Conservation (phyloP, 495 filamentous ascomycete species). For the Neohortaea acidophila region DNA sequence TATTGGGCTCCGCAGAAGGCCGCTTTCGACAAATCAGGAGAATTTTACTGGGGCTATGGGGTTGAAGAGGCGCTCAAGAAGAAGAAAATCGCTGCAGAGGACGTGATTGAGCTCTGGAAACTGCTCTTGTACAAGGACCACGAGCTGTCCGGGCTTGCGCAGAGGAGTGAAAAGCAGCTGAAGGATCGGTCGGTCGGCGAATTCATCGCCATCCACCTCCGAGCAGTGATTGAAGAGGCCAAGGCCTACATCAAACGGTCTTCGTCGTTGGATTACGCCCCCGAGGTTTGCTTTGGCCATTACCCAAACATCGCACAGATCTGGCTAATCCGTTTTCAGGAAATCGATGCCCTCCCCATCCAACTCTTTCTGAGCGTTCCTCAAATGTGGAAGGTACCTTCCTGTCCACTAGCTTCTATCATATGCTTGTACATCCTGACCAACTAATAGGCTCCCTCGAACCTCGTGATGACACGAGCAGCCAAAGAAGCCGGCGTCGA, state of each 20-base stretch:
- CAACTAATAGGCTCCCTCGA: background rate
- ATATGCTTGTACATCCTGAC: background rate
- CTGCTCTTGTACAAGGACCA: conserved; percentile 5
- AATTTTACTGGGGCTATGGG: conserved; percentile 6
- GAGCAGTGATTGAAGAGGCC: background rate
- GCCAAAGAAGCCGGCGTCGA: conserved; percentile 1
- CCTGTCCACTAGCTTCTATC: background rate
- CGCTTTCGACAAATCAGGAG: conserved; percentile 1
- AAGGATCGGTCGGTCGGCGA: background rate
- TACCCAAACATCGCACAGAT: too few species aligned
- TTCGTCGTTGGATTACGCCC: background rate
- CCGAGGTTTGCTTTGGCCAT: background rate
- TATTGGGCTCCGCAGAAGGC: conserved; percentile 1
- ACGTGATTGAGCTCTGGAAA: conserved; percentile 3
- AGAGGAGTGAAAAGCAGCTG: background rate
- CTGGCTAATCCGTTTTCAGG: too few species aligned
- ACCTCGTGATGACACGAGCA: background rate
- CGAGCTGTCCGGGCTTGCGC: background rate
- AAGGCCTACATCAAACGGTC: background rate
- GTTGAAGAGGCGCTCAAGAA: conserved; percentile 1
- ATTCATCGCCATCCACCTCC: background rate
- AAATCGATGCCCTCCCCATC: conserved; percentile 1
- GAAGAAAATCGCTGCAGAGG: background rate
- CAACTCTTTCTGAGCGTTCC: conserved; percentile 2
- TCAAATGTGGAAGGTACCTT: conserved; percentile 1